Conservation (phyloP, 805 yeast genomes). For the Candida cerambycidarum region DNA sequence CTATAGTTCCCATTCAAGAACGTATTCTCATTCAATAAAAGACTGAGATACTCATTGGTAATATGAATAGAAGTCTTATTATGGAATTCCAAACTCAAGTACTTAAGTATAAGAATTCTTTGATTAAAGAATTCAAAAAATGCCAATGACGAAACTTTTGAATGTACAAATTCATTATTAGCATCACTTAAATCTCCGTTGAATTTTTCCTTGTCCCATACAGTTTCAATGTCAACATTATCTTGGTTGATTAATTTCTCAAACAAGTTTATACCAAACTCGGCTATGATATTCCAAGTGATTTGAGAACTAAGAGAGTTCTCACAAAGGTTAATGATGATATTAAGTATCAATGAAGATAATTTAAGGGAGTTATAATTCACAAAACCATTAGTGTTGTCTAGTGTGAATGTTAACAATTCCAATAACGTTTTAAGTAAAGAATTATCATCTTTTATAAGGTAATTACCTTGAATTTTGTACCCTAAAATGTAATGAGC, state of each 20-base stretch:
- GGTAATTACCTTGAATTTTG: constrained; percentile 44
- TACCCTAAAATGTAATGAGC: constrained; percentile 82
- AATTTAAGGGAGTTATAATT: constrained; percentile 54
- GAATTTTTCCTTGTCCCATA: constrained; percentile 54
- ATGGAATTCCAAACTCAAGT: constrained; percentile 73
- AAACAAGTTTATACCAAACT: constrained; percentile 42
- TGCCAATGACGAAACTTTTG: constrained; percentile 45
- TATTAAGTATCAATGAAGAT: constrained; percentile 57
- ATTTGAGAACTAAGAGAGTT: constrained; percentile 53
- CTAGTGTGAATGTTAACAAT: constrained; percentile 49
- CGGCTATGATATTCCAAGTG: constrained; percentile 53
- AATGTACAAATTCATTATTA: constrained; percentile 26
- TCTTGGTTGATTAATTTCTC: constrained; percentile 55
- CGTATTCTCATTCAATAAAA: constrained; percentile 51
- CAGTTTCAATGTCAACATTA: constrained; percentile 51
- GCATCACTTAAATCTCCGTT: constrained; percentile 30
- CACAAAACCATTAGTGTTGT: constrained; percentile 38
- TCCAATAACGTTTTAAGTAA: constrained; percentile 52
- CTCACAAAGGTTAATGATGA: constrained; percentile 60
- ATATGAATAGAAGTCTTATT: constrained; percentile 51
- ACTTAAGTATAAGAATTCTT: constrained; percentile 61
- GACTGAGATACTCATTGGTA: constrained; percentile 50
- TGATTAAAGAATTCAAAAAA: constrained; percentile 60
- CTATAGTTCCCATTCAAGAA: constrained; percentile 62
- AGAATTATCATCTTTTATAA: constrained; percentile 57